Base-by-base conservation (phyloP, 371 early-diverging fungal species). In the Capniomyces stellatus region DNA sequence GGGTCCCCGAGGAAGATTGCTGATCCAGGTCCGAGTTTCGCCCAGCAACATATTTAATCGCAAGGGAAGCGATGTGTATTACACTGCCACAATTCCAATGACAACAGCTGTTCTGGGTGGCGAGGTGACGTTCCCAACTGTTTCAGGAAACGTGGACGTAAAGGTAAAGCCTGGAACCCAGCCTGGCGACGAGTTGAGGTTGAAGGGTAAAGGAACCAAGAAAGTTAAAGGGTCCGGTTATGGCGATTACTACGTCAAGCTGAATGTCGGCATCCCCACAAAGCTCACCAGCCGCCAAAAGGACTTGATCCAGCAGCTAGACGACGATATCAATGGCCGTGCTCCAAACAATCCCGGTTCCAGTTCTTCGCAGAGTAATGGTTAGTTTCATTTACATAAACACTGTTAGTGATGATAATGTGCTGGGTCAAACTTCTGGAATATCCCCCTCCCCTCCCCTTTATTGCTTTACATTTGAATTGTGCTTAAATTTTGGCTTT, bases 71-170 rank as follows among this genome's bases (percentile, higher is more conserved):
- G 84, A 90, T 58, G 72, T 92, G 21, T 77, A 78, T 57, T 71
- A 79, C 18, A 73, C 81, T 47, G 77, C 81, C 10, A 61, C 66
- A 2, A 67, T 94, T 22, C 92, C 95, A 13, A 76, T 94, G 58
- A 73, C 79, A 22, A 83, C 75, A 1, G 92, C 92, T 2, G 65
- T 89, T 1, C 67, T 94, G 29, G 95, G 95, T 39, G 95, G 95
- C 47, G 71, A 68, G 3, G 64, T 92, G 21, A 75, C 78, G 3
- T 77, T 94, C 35, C 92, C 91, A 2, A 92, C 93, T 6, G 72
- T 92, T 10, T 88, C 88, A 60, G 93, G 95, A 41, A 86, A 90
- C 56, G 89, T 92, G 1, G 95, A 94, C 51, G 66, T 94, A 39
- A 82, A 76, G 54, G 63, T 94, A 21, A 83, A 80, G 3, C 60